Conservation (phyloP, 495 filamentous ascomycete species). For the Parachaetomium inaequale region DNA sequence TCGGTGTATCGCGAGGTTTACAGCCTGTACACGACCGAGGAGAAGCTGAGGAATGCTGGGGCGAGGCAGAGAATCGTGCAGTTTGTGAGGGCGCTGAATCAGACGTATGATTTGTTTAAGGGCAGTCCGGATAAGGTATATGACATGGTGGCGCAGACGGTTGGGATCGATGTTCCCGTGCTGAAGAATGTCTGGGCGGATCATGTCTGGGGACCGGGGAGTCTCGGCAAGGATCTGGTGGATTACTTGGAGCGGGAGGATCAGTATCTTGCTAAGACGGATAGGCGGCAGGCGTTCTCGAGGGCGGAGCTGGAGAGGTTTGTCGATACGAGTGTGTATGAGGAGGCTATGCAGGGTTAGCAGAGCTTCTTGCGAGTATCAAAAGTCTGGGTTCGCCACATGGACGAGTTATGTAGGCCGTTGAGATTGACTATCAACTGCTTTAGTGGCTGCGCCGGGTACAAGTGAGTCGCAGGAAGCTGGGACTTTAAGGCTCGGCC, state of each 20-base stretch:
- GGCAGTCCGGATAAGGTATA: slow-evolving; percentile 36
- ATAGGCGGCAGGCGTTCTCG: slow-evolving; percentile 27
- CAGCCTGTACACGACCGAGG: slow-evolving; percentile 39
- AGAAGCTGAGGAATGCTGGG: slow-evolving; percentile 34
- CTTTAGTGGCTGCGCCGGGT: too few species aligned
- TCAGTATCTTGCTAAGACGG: slow-evolving; percentile 33
- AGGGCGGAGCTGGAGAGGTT: slow-evolving; percentile 35
- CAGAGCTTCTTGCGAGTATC: background rate
- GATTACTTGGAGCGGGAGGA: slow-evolving; percentile 41
- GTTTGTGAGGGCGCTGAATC: slow-evolving; percentile 38
- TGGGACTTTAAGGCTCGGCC: too few species aligned
- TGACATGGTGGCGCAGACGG: slow-evolving; percentile 26
- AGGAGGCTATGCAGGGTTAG: slow-evolving; percentile 16
- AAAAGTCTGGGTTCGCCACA: too few species aligned
- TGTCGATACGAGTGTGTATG: slow-evolving; percentile 31
- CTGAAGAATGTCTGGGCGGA: slow-evolving; percentile 40
- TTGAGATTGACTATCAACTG: too few species aligned
- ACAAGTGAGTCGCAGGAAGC: too few species aligned
- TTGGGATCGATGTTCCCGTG: slow-evolving; percentile 33
- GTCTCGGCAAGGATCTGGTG: slow-evolving; percentile 34
- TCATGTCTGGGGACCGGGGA: slow-evolving; percentile 38
- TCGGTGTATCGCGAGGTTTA: slow-evolving; percentile 45
- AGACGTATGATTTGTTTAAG: slow-evolving; percentile 36
- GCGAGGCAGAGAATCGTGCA: slow-evolving; percentile 39
- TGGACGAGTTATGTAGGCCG: too few species aligned